Base-by-base conservation (phyloP, 495 filamentous ascomycete species). In the Chaetomidium leptoderma region DNA sequence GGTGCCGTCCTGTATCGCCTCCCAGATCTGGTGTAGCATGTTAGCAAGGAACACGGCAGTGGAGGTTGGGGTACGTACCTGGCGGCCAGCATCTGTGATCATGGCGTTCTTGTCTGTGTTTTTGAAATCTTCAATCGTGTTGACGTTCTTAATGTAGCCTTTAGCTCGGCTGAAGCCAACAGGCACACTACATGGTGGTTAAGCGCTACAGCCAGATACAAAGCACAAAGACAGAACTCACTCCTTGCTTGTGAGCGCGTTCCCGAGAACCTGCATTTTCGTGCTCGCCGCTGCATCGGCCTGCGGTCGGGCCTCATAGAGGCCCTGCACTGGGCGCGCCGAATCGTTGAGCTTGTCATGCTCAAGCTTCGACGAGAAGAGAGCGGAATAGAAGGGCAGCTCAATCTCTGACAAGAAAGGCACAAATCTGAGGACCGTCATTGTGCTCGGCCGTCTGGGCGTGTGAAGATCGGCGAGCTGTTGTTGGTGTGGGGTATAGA, bases 301-400 rank as follows among this genome's bases (percentile, higher is more conserved):
- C 40, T 79, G 76, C 10, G 83, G 71, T 47, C 86, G 90, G 60
- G 90, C 83, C 70, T 96, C 89, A 70, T 98, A 97, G 27, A 96
- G 75, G 16, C 93, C 93, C n/a, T 95, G 74, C 0, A 97, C 77
- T 53, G 83, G 82, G 32, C 92, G 88, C 21, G 91, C 88, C 16
- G 93, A 93, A 64, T 93, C 91, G 71, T 96, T 87, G 39, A 98
- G 88, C 76, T 88, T 95, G 73, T 97, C 93, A 82, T 95, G 86
- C 66, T 98, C 90, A 65, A 98, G 89, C 72, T 98, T 98, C 49
- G 83, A 88, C 9, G 85, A 83, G 44, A 92, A 91, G 24, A 98
- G 82, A 36, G 90, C 84, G 36, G 87, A 87, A 67, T 96, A 97
- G 71, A 98, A 98, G 21, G 90, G 90, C 23, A 97, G 78, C 66